These are phyloP conservation scores for Posidonia australis DNA, from an alignment of 106 monocot genomes.

Conservation along the genomic window DNA sequence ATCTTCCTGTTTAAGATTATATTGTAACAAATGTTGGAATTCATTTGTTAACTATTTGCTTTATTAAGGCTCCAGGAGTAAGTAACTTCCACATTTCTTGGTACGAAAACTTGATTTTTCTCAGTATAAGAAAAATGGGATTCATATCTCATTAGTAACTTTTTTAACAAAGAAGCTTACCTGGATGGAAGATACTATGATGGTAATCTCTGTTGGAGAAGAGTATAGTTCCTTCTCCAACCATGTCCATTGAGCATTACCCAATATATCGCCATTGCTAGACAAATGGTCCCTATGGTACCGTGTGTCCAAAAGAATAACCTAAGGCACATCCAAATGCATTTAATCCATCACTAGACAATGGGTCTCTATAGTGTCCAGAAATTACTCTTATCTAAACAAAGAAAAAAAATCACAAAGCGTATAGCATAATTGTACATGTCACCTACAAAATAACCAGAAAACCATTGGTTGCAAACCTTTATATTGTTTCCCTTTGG, in stretches of 20 bases:
- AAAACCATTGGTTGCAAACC: slow-evolving; percentile 20
- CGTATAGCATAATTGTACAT: background rate
- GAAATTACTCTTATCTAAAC: background rate
- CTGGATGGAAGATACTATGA: slow-evolving; percentile 90
- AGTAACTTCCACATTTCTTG: background rate
- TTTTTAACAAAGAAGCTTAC: slow-evolving; percentile 12
- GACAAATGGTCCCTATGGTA: slow-evolving; percentile 69
- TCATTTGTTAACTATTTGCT: too few species aligned
- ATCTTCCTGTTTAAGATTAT: too few species aligned
- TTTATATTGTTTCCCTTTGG: slow-evolving; percentile 58
- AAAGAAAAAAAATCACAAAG: slow-evolving; percentile 1
- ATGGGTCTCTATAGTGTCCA: too few species aligned
- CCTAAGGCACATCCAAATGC: slow-evolving; percentile 20
- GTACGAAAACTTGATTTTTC: background rate
- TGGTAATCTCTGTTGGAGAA: slow-evolving; percentile 59
- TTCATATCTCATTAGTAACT: background rate
- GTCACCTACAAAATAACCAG: background rate
- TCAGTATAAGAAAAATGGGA: background rate
- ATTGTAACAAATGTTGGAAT: too few species aligned
- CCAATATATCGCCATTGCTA: slow-evolving; percentile 72
- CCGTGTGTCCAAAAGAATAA: slow-evolving; percentile 85
- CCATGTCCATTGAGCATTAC: slow-evolving; percentile 76
- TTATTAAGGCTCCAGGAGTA: too few species aligned
- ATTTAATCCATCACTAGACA: background rate
- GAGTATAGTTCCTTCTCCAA: slow-evolving; percentile 51